Conservation (phyloP, 2,329 filamentous ascomycete genomes). For the Cladophialophora psammophila region DNA sequence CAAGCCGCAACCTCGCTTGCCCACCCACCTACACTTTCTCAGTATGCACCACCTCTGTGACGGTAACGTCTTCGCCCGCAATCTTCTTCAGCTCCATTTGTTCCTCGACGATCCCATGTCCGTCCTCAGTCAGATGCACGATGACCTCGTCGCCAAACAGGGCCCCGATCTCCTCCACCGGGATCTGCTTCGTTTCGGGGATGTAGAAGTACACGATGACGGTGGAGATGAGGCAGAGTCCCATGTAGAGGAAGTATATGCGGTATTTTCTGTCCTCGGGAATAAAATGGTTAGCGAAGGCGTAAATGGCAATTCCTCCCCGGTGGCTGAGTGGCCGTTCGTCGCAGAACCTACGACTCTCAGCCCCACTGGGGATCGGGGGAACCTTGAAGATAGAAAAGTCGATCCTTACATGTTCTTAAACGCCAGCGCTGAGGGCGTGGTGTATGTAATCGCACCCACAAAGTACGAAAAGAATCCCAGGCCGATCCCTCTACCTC, state of each 20-base stretch:
- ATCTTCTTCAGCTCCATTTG: slow-evolving; percentile 7
- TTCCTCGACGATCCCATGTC: slow-evolving; percentile 28
- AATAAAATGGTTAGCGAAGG: no score
- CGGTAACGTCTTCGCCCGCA: background rate
- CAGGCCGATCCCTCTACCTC: slow-evolving; percentile 30
- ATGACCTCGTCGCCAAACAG: slow-evolving; percentile 41
- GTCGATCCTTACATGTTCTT: slow-evolving; percentile 27
- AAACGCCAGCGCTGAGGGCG: slow-evolving; percentile 20
- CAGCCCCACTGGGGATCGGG: no score
- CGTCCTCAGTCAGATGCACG: slow-evolving; percentile 29
- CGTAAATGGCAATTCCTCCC: no score
- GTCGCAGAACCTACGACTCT: no score
- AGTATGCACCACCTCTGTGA: slow-evolving; percentile 12
- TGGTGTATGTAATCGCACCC: slow-evolving; percentile 26
- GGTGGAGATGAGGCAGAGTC: slow-evolving; percentile 22
- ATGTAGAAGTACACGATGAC: slow-evolving; percentile 29
- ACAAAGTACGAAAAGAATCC: slow-evolving; percentile 33
- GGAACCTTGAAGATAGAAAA: background rate
- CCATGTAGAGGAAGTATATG: slow-evolving; percentile 42
- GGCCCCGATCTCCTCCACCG: slow-evolving; percentile 49
- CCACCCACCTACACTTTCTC: slow-evolving; percentile 24
- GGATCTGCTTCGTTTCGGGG: slow-evolving; percentile 45
- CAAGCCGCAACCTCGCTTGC: slow-evolving; percentile 4
- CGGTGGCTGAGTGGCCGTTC: no score
- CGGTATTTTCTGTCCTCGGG: slow-evolving; percentile 16